These are phyloP conservation scores for Ascodesmis nigricans DNA, from an alignment of 495 filamentous ascomycete genomes.

Conservation along the genomic window DNA sequence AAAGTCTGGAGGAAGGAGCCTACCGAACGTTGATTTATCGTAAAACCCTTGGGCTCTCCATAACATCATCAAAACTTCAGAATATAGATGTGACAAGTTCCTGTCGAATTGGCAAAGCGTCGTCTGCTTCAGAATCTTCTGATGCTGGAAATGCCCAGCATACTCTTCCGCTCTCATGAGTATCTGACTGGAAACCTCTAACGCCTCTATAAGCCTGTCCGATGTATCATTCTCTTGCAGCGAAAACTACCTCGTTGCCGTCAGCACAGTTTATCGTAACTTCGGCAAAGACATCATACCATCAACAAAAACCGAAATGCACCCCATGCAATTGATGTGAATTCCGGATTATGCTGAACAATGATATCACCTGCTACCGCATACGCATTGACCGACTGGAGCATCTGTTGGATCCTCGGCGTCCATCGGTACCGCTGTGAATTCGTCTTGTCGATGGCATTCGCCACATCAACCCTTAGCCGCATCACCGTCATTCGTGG, in stretches of 20 bases:
- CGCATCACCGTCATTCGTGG: too few relatives aligned
- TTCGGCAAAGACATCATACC: too few relatives aligned
- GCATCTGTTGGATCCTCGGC: too few relatives aligned
- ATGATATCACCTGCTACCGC: too few relatives aligned
- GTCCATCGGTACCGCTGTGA: too few relatives aligned
- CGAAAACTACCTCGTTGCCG: constrained; percentile 5
- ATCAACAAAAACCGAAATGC: too few relatives aligned
- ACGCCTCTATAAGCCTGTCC: constrained; percentile 2
- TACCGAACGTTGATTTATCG: constrained; percentile 3
- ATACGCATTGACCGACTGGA: too few relatives aligned
- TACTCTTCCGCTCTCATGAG: constrained; percentile 10
- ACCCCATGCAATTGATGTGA: too few relatives aligned
- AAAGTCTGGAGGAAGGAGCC: neutral
- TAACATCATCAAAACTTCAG: constrained; percentile 6
- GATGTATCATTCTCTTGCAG: constrained; percentile 6
- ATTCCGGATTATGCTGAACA: too few relatives aligned
- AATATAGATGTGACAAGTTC: constrained; percentile 7
- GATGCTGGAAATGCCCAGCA: constrained; percentile 5
- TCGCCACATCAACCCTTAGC: too few relatives aligned
- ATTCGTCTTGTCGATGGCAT: too few relatives aligned
- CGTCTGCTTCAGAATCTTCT: neutral
- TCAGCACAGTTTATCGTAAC: too few relatives aligned
- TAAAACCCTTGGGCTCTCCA: constrained; percentile 6
- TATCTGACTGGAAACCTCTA: constrained; percentile 5
- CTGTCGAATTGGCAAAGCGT: constrained; percentile 1